These are phyloP conservation scores for Gastrolobium villosum DNA, from an alignment of 306 rosid species.

Conservation along the genomic window DNA sequence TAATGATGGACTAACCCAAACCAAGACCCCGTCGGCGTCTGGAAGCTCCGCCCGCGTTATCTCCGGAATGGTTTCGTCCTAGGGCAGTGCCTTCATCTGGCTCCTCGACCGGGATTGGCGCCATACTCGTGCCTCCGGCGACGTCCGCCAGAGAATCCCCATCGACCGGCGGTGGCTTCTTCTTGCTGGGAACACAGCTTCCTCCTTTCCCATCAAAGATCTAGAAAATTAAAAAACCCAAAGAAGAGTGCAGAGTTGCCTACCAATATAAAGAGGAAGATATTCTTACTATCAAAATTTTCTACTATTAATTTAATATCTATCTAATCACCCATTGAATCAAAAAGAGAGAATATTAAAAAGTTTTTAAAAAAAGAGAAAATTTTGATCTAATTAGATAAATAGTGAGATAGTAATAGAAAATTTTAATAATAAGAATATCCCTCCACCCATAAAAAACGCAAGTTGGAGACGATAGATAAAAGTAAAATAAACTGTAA, in stretches of 20 bases:
- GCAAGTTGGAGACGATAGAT: too few species aligned
- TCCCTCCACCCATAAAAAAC: too few species aligned
- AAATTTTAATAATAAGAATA: too few species aligned
- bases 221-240: neutral
- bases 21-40: slow-evolving; percentile 79
- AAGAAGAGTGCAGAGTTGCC: neutral
- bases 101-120: slow-evolving; percentile 56
- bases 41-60: slow-evolving; percentile 69
- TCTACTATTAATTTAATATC: too few species aligned
- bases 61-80: slow-evolving; percentile 71
- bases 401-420: too few species aligned
- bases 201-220: slow-evolving; percentile 88
- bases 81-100: slow-evolving; percentile 76
- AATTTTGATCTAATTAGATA: too few species aligned
- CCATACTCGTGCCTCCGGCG: slow-evolving; percentile 13
- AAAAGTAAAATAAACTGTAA: too few species aligned
- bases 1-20: slow-evolving; percentile 57
- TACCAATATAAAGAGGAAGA: too few species aligned
- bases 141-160: slow-evolving; percentile 41
- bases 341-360: too few species aligned
- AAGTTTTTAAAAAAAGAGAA: too few species aligned
- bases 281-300: too few species aligned
- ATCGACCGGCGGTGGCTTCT: slow-evolving; percentile 54
- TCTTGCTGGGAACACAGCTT: slow-evolving; percentile 96
- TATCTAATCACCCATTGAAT: too few species aligned